Base-by-base conservation (phyloP, 345 rosid species). In the Mallotus nudiflorus region DNA sequence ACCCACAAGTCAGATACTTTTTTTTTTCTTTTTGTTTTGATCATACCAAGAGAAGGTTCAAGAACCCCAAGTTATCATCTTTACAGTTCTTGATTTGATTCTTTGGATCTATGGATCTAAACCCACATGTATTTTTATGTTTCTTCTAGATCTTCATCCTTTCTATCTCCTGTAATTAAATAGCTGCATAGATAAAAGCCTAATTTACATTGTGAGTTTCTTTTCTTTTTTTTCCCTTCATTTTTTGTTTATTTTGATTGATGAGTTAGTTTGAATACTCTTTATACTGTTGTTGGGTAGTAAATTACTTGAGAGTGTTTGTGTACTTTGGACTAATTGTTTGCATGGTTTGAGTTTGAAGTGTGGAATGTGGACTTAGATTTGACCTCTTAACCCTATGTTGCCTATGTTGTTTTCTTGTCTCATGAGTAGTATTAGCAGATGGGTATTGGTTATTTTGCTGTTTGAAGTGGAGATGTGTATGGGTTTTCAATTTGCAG, bases 51-150 rank as follows among this genome's bases (percentile, higher is more conserved):
- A 33, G 57, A 70, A 59, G 1, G 16, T 33, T 33, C 66, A 51
- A 51, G 52, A 29, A 59, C 72, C 59, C 74, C 59, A 69, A 72
- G 46, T 33, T 29, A 65, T 35, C 24, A n/a, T 66, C 1, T 55
- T 25, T 37, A 29, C 33, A 39, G 58, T 57, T 61, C 14, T 42
- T 42, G 46, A 42, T 42, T 76, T 71, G 82, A 62, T 78, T 82
- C 66, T 76, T 75, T 80, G 83, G 86, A 88, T 88, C 85, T 76
- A 28, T 76, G 72, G 92, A 84, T 85, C 86, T 81, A 75, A 75
- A 70, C 75, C 74, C 81, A 67, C 79, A 78, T 78, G 85, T 84
- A 73, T 74, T 77, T 76, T 63, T 75, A 69, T 75, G 73, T 85
- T 76, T 80, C 81, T 52, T 82, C 83, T 65, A 85, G 87, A 86